These are phyloP conservation scores for Globisporangium sylvaticum DNA, from an alignment of 352 stramenopile species.

Conservation along the genomic window DNA sequence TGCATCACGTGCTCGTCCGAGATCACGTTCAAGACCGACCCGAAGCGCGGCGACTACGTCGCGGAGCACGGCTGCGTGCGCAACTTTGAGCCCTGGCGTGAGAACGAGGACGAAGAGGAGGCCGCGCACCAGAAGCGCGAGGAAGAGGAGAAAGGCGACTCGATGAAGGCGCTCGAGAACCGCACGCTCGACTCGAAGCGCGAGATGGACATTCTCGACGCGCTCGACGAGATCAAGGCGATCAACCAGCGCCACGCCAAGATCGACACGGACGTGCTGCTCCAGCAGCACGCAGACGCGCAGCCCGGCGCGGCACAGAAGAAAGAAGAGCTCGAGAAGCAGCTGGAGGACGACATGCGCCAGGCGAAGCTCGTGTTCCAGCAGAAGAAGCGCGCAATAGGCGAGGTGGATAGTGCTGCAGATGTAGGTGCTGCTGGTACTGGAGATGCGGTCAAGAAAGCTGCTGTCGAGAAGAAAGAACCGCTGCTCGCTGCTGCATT, in stretches of 20 bases:
- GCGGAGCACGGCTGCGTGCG: slow-evolving; percentile 95
- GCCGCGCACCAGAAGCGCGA: slow-evolving; percentile 66
- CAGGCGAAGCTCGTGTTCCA: slow-evolving; percentile 60
- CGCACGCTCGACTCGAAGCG: slow-evolving; percentile 96
- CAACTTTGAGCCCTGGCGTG: slow-evolving; percentile 97
- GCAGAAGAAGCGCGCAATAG: slow-evolving; percentile 33
- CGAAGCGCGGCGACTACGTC: slow-evolving; percentile 97
- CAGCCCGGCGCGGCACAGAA: slow-evolving; percentile 13
- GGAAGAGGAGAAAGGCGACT: slow-evolving; percentile 93
- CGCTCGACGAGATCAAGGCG: slow-evolving; percentile 97
- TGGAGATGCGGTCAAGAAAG: neutral
- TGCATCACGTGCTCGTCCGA: slow-evolving; percentile 93
- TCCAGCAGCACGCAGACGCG: slow-evolving; percentile 50
- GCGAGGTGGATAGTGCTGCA: slow-evolving; percentile 1
- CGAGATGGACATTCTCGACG: slow-evolving; percentile 99
- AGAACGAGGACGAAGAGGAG: slow-evolving; percentile 78
- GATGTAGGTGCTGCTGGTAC: neutral
- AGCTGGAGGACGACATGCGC: slow-evolving; percentile 43
- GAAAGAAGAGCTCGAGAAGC: slow-evolving; percentile 39
- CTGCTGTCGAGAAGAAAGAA: neutral
- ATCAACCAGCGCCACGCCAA: slow-evolving; percentile 95
- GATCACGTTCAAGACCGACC: slow-evolving; percentile 98
- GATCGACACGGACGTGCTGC: slow-evolving; percentile 80
- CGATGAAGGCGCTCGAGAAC: slow-evolving; percentile 98
- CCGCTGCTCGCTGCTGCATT: neutral